Base-by-base conservation (phyloP, 1,284 basidiomycete species). In the Cutaneotrichosporon sp. region DNA sequence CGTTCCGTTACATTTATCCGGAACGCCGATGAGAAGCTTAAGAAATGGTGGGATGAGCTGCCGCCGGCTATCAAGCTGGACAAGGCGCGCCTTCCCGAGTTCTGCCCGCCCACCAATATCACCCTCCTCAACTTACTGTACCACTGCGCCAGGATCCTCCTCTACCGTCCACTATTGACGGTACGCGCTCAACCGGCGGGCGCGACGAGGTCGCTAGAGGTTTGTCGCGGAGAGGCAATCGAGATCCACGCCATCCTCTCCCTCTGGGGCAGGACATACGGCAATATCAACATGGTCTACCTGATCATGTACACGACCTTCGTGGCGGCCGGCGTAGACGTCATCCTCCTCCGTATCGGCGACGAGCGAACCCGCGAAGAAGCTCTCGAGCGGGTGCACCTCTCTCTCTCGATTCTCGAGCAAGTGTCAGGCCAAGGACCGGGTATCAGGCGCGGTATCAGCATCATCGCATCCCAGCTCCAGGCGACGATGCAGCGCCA, bases 211-310 rank as follows among this genome's bases (percentile, higher is more conserved):
- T 61, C 61, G n/a, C 62, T 71, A 21, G 67, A 69, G n/a, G 52
- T 69, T 5, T 71, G 69, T 59, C 64, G 69, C 42, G 60, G 60
- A 21, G 64, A 63, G 13, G 64, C 65, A 1, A 69, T 71, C 26
- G 69, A 69, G 18, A 67, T 71, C 38, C 65, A 71, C 63, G 62
- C 58, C 10, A 67, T 71, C 50, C 52, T 71, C 22, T 61, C 62
- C 8, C 61, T 69, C 8, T 71, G 69, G 69, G 67, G 62, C 16
- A 26, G 64, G n/a, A 71, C 69, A 4, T 71, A 55, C 53, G 69
- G 69, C 36, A 59, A 69, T 60, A 58, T 71, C 62, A 71, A 71
- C 65, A 65, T 69, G 63, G 67, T 71, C 34, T 71, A 69, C 57
- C 52, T 71, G 57, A 61, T 66, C 58, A 69, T 69, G 65, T 71